Conservation (phyloP, 2,329 filamentous ascomycete species). For the Claviceps monticola region DNA sequence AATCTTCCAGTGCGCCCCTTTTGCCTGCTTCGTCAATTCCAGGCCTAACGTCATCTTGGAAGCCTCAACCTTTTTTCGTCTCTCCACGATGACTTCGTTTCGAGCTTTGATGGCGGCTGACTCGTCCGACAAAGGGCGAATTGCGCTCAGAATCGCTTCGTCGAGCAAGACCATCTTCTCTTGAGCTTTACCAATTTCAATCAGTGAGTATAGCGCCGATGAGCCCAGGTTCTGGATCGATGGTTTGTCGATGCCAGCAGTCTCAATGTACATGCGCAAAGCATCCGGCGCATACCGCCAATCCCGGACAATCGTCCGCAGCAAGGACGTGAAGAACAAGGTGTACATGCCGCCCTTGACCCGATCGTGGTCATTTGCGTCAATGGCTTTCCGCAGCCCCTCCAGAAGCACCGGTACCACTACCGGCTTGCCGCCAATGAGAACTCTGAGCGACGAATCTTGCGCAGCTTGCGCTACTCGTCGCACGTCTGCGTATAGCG, state of each 20-base stretch:
- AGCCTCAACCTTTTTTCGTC: constrained; percentile 63
- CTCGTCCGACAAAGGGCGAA: constrained; percentile 56
- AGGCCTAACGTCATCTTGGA: constrained; percentile 71
- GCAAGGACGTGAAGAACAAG: constrained; percentile 72
- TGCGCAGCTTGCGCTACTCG: constrained; percentile 82
- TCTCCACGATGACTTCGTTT: constrained; percentile 59
- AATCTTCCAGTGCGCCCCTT: constrained; percentile 88
- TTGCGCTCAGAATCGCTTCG: constrained; percentile 51
- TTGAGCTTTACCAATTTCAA: constrained; percentile 82
- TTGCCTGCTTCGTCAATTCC: constrained; percentile 66
- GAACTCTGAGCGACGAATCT: constrained; percentile 82
- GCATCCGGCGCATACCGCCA: constrained; percentile 92
- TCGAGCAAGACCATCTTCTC: constrained; percentile 79
- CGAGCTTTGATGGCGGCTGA: constrained; percentile 41
- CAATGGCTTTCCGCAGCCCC: constrained; percentile 64
- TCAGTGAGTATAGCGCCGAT: constrained; percentile 68
- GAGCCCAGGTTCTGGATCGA: constrained; percentile 84
- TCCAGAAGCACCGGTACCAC: constrained; percentile 81
- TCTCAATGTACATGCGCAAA: constrained; percentile 79
- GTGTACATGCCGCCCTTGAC: constrained; percentile 95
- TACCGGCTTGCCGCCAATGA: constrained; percentile 75
- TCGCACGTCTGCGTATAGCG: constrained; percentile 89
- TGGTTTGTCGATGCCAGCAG: constrained; percentile 80
- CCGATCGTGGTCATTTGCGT: constrained; percentile 68
- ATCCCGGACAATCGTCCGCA: constrained; percentile 77